Conservation (phyloP, 805 yeast species). For the Metschnikowia peoriensis region DNA sequence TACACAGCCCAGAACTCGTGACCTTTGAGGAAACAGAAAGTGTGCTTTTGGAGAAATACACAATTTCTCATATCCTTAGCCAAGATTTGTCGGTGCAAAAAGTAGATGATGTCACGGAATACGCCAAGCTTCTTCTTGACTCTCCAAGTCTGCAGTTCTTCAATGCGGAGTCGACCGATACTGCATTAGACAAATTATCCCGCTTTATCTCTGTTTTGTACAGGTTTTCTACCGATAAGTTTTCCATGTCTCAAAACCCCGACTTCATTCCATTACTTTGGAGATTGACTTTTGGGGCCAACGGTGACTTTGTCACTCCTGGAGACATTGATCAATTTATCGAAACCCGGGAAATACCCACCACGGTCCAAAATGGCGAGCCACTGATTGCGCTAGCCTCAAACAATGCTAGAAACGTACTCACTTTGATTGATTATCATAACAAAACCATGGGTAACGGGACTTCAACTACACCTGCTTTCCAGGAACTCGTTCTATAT, state of each 20-base stretch:
- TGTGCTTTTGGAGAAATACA: conserved; percentile 29
- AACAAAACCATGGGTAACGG: conserved; percentile 12
- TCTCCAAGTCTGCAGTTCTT: conserved; percentile 22
- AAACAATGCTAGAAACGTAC: conserved; percentile 31
- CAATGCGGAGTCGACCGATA: conserved; percentile 19
- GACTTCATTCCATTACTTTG: conserved; percentile 36
- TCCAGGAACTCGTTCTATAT: conserved; percentile 34
- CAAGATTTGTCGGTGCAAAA: conserved; percentile 19
- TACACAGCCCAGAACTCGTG: conserved; percentile 24
- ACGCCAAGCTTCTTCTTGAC: conserved; percentile 35
- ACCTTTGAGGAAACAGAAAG: conserved; percentile 25
- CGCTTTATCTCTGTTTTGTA: conserved; percentile 26
- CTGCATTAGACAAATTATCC: conserved; percentile 25
- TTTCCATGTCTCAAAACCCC: conserved; percentile 25
- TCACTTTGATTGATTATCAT: conserved; percentile 25
- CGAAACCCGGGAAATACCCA: conserved; percentile 14
- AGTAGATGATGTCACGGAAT: conserved; percentile 28
- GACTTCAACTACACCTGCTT: conserved; percentile 18
- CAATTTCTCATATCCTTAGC: conserved; percentile 14
- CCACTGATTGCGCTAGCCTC: conserved; percentile 21
- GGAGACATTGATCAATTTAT: conserved; percentile 23
- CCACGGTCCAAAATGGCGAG: not conserved
- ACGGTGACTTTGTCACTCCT: conserved; percentile 22
- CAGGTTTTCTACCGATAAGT: conserved; percentile 24
- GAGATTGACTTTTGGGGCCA: conserved; percentile 26